phyloP scores from a whole-genome alignment of 768 basidiomycete genomes.

The Suillus americanus region DNA sequence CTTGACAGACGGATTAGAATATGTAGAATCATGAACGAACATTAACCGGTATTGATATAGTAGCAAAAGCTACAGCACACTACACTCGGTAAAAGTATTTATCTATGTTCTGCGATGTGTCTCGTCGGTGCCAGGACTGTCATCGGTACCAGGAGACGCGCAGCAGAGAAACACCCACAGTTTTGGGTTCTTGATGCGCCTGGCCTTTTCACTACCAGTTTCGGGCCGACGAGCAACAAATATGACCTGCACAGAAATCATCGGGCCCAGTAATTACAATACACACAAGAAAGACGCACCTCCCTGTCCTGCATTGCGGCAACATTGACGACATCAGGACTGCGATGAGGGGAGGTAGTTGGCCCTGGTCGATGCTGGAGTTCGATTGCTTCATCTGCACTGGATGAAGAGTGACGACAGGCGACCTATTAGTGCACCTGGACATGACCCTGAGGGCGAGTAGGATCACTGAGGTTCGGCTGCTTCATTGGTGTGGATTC shows the following conservation, averaged over 20 bases:
- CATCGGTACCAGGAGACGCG: background rate
- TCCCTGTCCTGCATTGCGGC: background rate
- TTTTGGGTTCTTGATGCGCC: background rate
- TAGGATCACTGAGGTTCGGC: background rate
- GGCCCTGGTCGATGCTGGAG: background rate
- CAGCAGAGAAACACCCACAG: background rate
- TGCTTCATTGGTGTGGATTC: background rate
- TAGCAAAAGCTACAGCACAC: too few species aligned
- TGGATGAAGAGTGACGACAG: background rate
- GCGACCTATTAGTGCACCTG: background rate
- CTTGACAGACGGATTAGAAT: too few species aligned
- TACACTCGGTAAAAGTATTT: too few species aligned
- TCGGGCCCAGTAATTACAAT: background rate
- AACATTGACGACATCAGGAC: background rate
- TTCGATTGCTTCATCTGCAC: background rate
- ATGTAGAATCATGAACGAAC: too few species aligned
- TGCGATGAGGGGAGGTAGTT: background rate
- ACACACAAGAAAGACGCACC: background rate
- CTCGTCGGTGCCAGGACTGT: too few species aligned
- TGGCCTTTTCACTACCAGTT: background rate
- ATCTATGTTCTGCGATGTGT: too few species aligned
- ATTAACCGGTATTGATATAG: too few species aligned
- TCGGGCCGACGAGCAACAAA: background rate
- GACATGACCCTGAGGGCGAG: background rate
- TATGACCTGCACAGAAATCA: background rate